A percentile compares a stretch with the other conserved stretches of the same genome.
Evolutionary conservation across 805 yeast species (phyloP).

Genomic region (Wickerhamiella kazuoi): DNA sequence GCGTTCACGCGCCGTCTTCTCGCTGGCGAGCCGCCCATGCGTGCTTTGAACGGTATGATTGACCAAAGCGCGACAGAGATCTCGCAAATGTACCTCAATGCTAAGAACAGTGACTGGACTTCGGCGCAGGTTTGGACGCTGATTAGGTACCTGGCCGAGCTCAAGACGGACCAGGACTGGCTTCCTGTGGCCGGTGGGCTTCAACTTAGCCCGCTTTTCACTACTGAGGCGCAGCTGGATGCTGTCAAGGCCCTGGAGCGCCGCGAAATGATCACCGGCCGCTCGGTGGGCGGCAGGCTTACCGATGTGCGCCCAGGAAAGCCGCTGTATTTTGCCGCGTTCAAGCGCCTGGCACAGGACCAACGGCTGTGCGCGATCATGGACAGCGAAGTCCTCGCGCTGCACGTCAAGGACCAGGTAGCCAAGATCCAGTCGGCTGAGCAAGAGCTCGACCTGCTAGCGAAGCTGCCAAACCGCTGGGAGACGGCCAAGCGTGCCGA

Average conservation of each 20-base stretch:
- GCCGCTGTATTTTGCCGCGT: constrained; percentile 72
- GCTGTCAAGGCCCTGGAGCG: constrained; percentile 59
- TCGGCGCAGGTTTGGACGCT: constrained; percentile 80
- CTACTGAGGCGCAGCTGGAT: constrained; percentile 27
- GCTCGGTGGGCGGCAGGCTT: constrained; percentile 63
- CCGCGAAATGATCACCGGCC: constrained; percentile 52
- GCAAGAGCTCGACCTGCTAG: constrained; percentile 47
- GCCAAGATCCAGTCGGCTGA: constrained; percentile 48
- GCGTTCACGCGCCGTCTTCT: constrained; percentile 73
- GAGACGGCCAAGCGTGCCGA: constrained; percentile 43
- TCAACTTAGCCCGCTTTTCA: constrained; percentile 18
- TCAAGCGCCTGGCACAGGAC: constrained; percentile 44
- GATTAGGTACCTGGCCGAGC: constrained; percentile 40
- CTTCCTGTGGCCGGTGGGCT: constrained; percentile 13
- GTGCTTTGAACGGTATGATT: constrained; percentile 65
- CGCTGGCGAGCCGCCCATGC: constrained; percentile 68
- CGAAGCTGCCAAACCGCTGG: constrained; percentile 33
- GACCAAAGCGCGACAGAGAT: constrained; percentile 76
- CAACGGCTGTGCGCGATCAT: constrained; percentile 36
- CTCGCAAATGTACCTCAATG: constrained; percentile 49
- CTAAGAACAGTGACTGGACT: constrained; percentile 31
- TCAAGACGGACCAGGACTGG: constrained; percentile 6
- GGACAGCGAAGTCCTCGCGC: constrained; percentile 43
- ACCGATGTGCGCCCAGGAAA: constrained; percentile 56
- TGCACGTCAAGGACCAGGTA: constrained; percentile 40